Evolutionary conservation across 148 eudicot genomes (phyloP), one percentile per base, ranked within the genome.

Genomic region (Salicornia ramosissima): DNA sequence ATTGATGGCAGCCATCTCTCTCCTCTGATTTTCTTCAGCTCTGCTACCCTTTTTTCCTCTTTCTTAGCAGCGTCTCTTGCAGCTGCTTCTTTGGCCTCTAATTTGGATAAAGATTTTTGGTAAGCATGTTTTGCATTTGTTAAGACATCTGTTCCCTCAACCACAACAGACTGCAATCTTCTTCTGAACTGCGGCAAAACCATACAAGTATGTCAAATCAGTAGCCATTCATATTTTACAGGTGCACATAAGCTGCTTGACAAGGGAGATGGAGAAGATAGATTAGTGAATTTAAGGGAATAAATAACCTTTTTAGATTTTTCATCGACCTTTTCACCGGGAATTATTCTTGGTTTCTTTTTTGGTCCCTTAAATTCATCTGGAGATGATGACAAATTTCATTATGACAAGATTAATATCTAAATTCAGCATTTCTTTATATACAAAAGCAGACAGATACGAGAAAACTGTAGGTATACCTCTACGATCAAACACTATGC

Each of bases 1-100:
- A 90, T 77, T 50, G 90, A 82, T 63, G 96, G 99, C 64, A 94
- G 83, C 99, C 99, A 85, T 83, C 81, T 82, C 74, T 88, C 91
- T 12, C 94, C 91, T 46, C 88, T 72, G 39, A 82, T 74, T 69
- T 72, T 87, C 85, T 85, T 90, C 64, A 90, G 79, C 64, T 80
- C 78, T 8, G 84, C 86, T 14, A 90, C 83, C 78, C 97, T 82
- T 76, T 90, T 88, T 73, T 88, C 98, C 79, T 90, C 98, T 71
- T 75, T 83, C 77, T 85, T 83, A 16, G 88, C 86, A 77, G 95
- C 92, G 68, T 87, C 87, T 78, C 49, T 81, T 3, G 85, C 85
- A 65, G 92, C 92, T 53, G 83, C 85, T 69, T 90, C 87, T 75
- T 77, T 84, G 43, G 97, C 86, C 78, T 82, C 82, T 40, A 71